phyloP scores from a whole-genome alignment of 176 grass and related monocot genomes.

The Poa annua region DNA sequence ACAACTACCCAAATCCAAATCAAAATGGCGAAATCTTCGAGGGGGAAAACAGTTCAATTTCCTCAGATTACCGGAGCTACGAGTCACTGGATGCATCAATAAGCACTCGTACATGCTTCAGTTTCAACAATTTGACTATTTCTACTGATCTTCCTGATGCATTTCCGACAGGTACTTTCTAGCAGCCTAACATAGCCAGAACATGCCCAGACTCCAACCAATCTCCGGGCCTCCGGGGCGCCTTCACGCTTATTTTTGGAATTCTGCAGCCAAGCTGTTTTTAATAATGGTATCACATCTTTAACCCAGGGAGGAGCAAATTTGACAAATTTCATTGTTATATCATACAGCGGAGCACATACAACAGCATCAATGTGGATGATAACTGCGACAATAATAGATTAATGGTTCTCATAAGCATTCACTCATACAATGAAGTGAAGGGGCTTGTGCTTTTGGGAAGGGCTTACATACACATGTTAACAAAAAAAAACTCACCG shows the following conservation, averaged over 20 bases:
- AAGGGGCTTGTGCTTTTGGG: background rate
- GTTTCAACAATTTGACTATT: background rate
- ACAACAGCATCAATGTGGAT: constrained; percentile 6
- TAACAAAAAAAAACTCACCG: constrained; percentile 34
- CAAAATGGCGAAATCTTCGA: background rate
- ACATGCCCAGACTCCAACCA: background rate
- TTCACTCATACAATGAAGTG: background rate
- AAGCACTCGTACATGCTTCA: constrained; percentile 8
- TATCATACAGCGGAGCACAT: background rate
- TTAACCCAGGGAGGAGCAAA: constrained; percentile 21
- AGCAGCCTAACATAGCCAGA: background rate
- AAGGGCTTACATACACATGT: background rate
- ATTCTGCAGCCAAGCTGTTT: constrained; percentile 21
- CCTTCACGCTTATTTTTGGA: constrained; percentile 34
- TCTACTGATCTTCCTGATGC: background rate
- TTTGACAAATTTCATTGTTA: constrained; percentile 39
- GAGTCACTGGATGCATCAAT: background rate
- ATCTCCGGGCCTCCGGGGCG: background rate
- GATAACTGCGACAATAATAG: constrained; percentile 39
- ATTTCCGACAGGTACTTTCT: background rate
- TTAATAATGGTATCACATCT: constrained; percentile 3
- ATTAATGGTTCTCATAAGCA: background rate
- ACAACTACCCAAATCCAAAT: background rate
- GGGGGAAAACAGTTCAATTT: background rate
- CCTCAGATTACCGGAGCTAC: background rate